phyloP scores from a whole-genome alignment of 2,329 filamentous ascomycete species.

The Epichloe scottii region DNA sequence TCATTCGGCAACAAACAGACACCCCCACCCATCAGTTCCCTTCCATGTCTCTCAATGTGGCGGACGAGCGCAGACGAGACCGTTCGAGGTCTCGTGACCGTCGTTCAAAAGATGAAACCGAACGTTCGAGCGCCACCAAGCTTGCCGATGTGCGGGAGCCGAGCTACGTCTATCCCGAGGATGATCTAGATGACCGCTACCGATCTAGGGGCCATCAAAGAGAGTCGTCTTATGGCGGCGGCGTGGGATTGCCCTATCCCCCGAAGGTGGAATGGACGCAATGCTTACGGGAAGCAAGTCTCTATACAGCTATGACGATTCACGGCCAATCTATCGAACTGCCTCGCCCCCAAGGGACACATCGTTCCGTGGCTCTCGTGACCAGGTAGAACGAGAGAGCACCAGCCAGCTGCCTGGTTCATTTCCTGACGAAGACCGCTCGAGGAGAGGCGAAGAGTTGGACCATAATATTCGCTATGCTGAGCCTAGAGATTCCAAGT shows the following conservation, averaged over 20 bases:
- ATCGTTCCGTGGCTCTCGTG: conserved; percentile 21
- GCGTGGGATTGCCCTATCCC: conserved; percentile 25
- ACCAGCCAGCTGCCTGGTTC: conserved; percentile 17
- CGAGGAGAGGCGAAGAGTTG: conserved; percentile 9
- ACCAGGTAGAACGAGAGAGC: conserved; percentile 19
- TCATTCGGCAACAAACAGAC: not conserved
- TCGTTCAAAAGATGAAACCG: conserved; percentile 19
- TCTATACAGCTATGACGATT: conserved; percentile 28
- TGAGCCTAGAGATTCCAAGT: conserved; percentile 12
- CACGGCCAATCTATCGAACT: conserved; percentile 20
- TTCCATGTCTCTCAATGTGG: conserved; percentile 40
- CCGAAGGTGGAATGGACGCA: conserved; percentile 21
- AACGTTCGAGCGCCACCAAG: conserved; percentile 17
- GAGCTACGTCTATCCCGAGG: conserved; percentile 28
- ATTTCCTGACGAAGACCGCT: conserved; percentile 20
- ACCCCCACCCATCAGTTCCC: not conserved
- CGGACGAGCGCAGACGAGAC: conserved; percentile 29
- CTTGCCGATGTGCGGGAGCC: conserved; percentile 30
- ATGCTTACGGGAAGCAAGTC: conserved; percentile 26
- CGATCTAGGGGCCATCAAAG: conserved; percentile 17
- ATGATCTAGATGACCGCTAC: conserved; percentile 28
- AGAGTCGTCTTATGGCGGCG: conserved; percentile 19
- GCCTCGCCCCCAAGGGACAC: conserved; percentile 23
- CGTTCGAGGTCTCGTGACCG: conserved; percentile 31
- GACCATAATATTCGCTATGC: conserved; percentile 14